These are phyloP conservation scores for Boletus eberwhitei DNA, from an alignment of 768 basidiomycete species.

Conservation along the genomic window DNA sequence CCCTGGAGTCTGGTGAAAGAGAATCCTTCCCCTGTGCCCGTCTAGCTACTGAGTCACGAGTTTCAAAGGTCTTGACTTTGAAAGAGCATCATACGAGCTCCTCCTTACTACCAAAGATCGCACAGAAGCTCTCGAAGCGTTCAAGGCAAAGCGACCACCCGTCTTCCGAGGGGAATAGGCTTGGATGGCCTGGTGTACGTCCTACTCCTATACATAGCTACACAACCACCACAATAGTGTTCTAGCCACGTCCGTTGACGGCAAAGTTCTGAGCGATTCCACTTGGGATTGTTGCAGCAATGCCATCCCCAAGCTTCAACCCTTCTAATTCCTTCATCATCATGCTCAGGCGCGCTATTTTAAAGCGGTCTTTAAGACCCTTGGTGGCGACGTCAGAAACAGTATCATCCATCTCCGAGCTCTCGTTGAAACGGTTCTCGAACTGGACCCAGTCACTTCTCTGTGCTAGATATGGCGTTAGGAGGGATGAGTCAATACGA, in stretches of 20 bases:
- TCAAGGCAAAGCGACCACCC: constrained; percentile 78
- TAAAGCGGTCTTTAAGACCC: constrained; percentile 53
- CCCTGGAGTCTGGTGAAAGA: constrained; percentile 65
- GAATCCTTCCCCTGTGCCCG: not conserved
- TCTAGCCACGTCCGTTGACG: constrained; percentile 43
- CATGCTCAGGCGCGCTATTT: constrained; percentile 68
- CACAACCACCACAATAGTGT: constrained; percentile 4
- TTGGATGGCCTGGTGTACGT: constrained; percentile 1
- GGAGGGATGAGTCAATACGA: constrained; percentile 79
- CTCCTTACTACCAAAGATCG: constrained; percentile 75
- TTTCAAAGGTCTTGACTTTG: constrained; percentile 79
- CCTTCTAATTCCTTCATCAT: constrained; percentile 89
- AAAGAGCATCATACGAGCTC: constrained; percentile 79
- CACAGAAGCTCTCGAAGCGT: constrained; percentile 79
- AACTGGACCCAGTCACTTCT: constrained; percentile 90
- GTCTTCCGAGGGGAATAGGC: constrained; percentile 75
- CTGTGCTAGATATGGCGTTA: constrained; percentile 88
- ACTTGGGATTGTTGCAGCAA: constrained; percentile 57
- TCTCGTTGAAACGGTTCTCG: constrained; percentile 74
- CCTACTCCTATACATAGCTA: not conserved
- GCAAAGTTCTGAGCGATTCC: constrained; percentile 56
- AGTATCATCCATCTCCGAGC: constrained; percentile 42
- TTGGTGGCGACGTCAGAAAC: constrained; percentile 39
- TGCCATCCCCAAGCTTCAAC: constrained; percentile 55
- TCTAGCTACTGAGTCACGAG: not conserved